Base-by-base conservation (phyloP, 257 asterid species). In the Nicotiana otophora region DNA sequence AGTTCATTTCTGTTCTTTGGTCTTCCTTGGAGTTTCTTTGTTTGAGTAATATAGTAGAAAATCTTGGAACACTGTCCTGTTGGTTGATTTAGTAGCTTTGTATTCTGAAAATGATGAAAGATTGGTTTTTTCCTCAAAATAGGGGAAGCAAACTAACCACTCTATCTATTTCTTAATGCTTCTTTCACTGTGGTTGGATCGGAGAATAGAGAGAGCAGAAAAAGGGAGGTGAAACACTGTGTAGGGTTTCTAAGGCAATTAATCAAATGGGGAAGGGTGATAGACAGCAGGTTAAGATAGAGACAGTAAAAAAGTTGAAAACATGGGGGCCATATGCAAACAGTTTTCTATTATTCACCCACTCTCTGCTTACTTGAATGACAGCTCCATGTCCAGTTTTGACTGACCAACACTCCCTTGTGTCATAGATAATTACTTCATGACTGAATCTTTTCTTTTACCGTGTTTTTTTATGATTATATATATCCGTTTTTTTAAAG, bases 271-370 rank as follows among this genome's bases (percentile, higher is more conserved):
- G 34, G 28, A 88, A 90, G 85, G 86, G 80, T 75, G 84, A 85
- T 86, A 83, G 88, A 82, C 88, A 86, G 90, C 81, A 69, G 88
- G 87, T 84, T 84, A 88, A 83, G 93, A 91, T 86, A 88, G 89
- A 87, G 94, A 88, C 95, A 88, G 84, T 76, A 83, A 92, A 87
- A 87, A 86, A 85, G 87, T 87, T 57, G 74, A 86, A 81, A 84
- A 70, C 85, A 63, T 83, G 69, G 88, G 88, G 81, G 83, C 69
- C 55, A 80, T 81, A 53, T 62, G 81, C n/a, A 75, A 26, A 20
- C 76, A 75, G 58, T 20, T 42, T 42, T 16, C 53, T 4, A 68
- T 74, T 69, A 75, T 79, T 55, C 84, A 82, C 83, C 76, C 86
- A 82, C 79, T 66, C 80, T 75, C 80, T 51, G 51, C 51, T 42